Evolutionary conservation across 2,329 filamentous ascomycete genomes (phyloP), one percentile per base, ranked within the genome.

Genomic region (Nothomitra cinnamomea): DNA sequence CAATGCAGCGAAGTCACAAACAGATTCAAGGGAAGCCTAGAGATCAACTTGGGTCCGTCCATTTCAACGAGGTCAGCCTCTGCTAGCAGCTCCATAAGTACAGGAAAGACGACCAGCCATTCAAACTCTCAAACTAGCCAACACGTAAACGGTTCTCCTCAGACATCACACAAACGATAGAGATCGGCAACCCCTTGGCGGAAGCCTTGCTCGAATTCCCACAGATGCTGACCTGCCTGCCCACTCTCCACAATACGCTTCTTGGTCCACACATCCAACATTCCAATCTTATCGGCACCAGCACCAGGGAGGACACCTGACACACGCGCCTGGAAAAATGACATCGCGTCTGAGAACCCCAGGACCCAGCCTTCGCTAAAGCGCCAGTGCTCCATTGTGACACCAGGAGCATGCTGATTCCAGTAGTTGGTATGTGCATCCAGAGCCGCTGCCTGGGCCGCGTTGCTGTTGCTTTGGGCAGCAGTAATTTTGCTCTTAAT

Each of bases 231-330:
- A 8, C 71, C 71, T 38, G 65, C 65, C 57, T 73, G 69, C 1
- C 72, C 72, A 55, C 68, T 70, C 57, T 79, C 75, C 32, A 68
- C 59, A 41, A 80, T 62, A 35, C 77, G 69, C 63, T 77, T 79
- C 61, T 74, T 64, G 13, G 73, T 63, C 77, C 78, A 80, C n/a
- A 78, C 58, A 55, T 80, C 76, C 41, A 77, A 56, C 61, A 71
- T 73, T 6, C 77, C 77, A 62, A 80, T 76, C 60, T 67, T 73
- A 60, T 79, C 76, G 5, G 65, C 72, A 1, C 68, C 69, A 3
- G 38, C 45, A 43, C 61, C 63, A 3, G 62, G 60, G 7, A 55
- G 52, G 32, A 35, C 42, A 1, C 63, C 60, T 45, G 66, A 61
- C 42, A 62, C 61, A 35, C 68, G 65, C 57, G 67, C 67, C 2